These are phyloP conservation scores for Mycena rosella DNA, from an alignment of 768 basidiomycete genomes.

Conservation along the genomic window DNA sequence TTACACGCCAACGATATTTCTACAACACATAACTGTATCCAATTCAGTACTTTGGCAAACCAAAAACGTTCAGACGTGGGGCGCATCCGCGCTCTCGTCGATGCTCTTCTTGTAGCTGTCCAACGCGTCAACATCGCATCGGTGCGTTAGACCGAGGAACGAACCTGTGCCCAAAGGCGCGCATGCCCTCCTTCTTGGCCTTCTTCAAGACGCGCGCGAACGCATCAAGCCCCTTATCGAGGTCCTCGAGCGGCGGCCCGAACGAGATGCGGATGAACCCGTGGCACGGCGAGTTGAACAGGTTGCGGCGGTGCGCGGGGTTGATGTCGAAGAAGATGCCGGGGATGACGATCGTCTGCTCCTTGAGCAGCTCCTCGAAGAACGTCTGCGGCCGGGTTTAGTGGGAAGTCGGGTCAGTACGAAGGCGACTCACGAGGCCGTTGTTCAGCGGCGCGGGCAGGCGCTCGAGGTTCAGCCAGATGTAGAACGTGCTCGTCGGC, in stretches of 20 bases:
- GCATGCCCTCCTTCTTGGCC: conserved; percentile 72
- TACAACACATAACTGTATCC: too few relatives aligned
- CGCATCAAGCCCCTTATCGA: conserved; percentile 89
- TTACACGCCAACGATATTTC: too few relatives aligned
- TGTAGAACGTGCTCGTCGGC: conserved; percentile 90
- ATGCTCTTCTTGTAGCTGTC: conserved; percentile 64
- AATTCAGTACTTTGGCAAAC: too few relatives aligned
- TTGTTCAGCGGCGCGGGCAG: conserved; percentile 89
- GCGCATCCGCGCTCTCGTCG: conserved; percentile 41
- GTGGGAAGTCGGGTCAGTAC: background rate
- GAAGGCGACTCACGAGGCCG: conserved; percentile 69
- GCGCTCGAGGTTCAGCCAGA: conserved; percentile 90
- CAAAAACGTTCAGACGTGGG: too few relatives aligned
- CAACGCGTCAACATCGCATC: background rate
- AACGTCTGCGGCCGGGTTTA: conserved; percentile 68
- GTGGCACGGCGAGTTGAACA: conserved; percentile 92
- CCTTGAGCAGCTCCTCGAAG: conserved; percentile 94
- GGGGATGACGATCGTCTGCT: conserved; percentile 91
- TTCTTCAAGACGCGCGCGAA: conserved; percentile 84
- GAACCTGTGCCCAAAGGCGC: conserved; percentile 65
- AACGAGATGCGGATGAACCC: conserved; percentile 91
- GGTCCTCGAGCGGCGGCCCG: conserved; percentile 82
- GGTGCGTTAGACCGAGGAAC: background rate
- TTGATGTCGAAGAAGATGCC: conserved; percentile 93
- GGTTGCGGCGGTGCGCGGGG: conserved; percentile 85